Base-by-base conservation (phyloP, 108 stramenopile genomes). In the Cyclotella choctawhatcheeana region DNA sequence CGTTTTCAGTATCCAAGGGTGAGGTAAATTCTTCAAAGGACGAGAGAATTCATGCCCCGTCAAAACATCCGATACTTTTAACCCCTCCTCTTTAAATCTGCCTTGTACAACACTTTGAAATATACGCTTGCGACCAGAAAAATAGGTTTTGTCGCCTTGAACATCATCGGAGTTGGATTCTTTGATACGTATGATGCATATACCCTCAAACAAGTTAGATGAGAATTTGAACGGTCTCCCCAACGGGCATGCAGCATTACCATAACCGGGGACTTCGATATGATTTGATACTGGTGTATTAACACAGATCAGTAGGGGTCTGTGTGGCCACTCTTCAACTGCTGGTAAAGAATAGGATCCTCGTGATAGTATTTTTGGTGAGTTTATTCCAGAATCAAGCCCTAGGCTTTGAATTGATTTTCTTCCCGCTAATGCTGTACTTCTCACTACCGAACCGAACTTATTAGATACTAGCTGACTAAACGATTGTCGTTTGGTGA, bases 101-200 rank as follows among this genome's bases (percentile, higher is more conserved):
- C 89, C 89, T 63, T 90, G 89, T 1, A 88, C 76, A 0, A 90
- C 61, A 44, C 48, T 64, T 66, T 90, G 89, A 67, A 82, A 85
- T 0, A 71, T 73, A 10, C 89, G 45, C 58, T 84, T 82, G n/a
- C 77, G 64, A 8, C 84, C 84, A 12, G 67, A 30, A 64, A 90
- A 90, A 25, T 90, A 90, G 18, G 71, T 58, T n/a, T 32, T 59
- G 35, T 84, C 82, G 24, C 45, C 76, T n/a, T 68, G 45, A 10
- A 51, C 33, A 54, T 84, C 51, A 43, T 82, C 77, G 35, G 76
- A 69, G 0, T 56, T 71, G 31, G 74, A 61, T 17, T 60, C 69
- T 40, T 79, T 73, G 33, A 89, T 18, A 5, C 89, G 76, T 10
- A 85, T 72, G 10, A 89, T 27, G 53, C 80, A 79, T 17, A 16